phyloP scores from a whole-genome alignment of 768 basidiomycete species.

The Crucibulum laeve region DNA sequence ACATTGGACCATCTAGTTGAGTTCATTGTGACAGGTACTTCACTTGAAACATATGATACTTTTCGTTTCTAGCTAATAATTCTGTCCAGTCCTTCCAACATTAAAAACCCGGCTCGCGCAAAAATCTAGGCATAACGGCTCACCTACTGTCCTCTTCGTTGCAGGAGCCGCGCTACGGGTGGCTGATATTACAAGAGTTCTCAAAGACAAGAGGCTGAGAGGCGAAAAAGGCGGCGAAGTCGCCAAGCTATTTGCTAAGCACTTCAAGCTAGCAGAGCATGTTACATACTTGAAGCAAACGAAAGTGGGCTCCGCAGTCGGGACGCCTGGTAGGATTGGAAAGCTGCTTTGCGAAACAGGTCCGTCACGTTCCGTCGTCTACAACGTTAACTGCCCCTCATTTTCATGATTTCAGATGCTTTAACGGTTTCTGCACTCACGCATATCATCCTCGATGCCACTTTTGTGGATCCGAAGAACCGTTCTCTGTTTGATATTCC shows the following conservation, averaged over 20 bases:
- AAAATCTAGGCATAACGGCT: slow-evolving; percentile 70
- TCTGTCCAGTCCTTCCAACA: slow-evolving; percentile 54
- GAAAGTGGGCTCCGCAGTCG: slow-evolving; percentile 85
- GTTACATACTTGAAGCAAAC: slow-evolving; percentile 78
- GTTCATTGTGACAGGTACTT: slow-evolving; percentile 70
- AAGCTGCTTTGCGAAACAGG: slow-evolving; percentile 77
- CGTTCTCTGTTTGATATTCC: slow-evolving; percentile 76
- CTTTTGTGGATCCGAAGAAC: slow-evolving; percentile 72
- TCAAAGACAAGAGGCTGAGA: slow-evolving; percentile 64
- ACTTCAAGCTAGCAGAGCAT: slow-evolving; percentile 89
- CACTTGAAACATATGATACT: slow-evolving; percentile 1
- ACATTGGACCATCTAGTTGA: slow-evolving; percentile 67
- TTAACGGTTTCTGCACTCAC: slow-evolving; percentile 70
- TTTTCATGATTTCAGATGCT: slow-evolving; percentile 45
- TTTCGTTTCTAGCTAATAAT: slow-evolving; percentile 1
- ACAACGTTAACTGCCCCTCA: slow-evolving; percentile 2
- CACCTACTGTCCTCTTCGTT: slow-evolving; percentile 83
- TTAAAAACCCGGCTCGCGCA: slow-evolving; percentile 71
- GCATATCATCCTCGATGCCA: slow-evolving; percentile 79
- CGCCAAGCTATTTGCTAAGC: slow-evolving; percentile 93
- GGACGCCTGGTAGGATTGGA: slow-evolving; percentile 88
- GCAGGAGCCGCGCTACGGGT: slow-evolving; percentile 89
- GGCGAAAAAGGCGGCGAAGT: slow-evolving; percentile 88
- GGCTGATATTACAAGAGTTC: slow-evolving; percentile 76
- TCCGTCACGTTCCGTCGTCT: slow-evolving; percentile 14